These are phyloP conservation scores for Vitis riparia DNA, from an alignment of 164 flowering plant species.

Conservation along the genomic window DNA sequence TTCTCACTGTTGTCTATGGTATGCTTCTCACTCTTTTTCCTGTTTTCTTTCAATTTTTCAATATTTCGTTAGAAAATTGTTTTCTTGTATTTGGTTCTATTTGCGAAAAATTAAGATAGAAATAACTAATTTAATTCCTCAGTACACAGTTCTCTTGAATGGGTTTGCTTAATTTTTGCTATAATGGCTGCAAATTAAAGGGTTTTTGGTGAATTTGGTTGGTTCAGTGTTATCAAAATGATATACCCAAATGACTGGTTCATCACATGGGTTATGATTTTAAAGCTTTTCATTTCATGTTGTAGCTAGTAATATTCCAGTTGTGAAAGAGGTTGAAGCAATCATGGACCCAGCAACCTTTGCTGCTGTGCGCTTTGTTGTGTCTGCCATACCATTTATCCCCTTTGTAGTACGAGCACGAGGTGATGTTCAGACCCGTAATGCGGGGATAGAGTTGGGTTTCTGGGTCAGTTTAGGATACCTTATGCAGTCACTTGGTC, in stretches of 20 bases:
- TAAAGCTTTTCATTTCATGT: neutral
- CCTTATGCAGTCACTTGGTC: slow-evolving; percentile 76
- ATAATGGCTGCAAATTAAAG: no score
- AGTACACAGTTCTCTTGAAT: no score
- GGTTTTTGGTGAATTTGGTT: no score
- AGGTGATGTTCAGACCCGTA: slow-evolving; percentile 53
- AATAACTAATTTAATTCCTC: neutral
- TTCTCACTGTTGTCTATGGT: slow-evolving; percentile 71
- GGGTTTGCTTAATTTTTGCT: no score
- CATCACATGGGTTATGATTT: neutral
- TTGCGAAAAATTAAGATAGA: neutral
- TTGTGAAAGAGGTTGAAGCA: slow-evolving; percentile 78
- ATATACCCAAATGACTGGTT: no score
- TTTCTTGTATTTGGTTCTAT: neutral
- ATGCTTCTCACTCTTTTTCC: slow-evolving; percentile 1
- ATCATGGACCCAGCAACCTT: slow-evolving; percentile 71
- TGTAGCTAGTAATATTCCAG: slow-evolving; percentile 84
- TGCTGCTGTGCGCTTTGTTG: slow-evolving; percentile 60
- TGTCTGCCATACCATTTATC: slow-evolving; percentile 75
- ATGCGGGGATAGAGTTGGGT: slow-evolving; percentile 82
- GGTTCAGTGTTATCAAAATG: no score
- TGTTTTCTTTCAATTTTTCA: neutral
- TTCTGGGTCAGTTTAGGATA: slow-evolving; percentile 90
- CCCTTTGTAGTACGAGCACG: slow-evolving; percentile 58
- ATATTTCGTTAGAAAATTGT: neutral